A percentile compares a stretch with the other conserved stretches of the same genome.
Evolutionary conservation across 331 rosid species (phyloP).

Genomic region (Quercus phellos): DNA sequence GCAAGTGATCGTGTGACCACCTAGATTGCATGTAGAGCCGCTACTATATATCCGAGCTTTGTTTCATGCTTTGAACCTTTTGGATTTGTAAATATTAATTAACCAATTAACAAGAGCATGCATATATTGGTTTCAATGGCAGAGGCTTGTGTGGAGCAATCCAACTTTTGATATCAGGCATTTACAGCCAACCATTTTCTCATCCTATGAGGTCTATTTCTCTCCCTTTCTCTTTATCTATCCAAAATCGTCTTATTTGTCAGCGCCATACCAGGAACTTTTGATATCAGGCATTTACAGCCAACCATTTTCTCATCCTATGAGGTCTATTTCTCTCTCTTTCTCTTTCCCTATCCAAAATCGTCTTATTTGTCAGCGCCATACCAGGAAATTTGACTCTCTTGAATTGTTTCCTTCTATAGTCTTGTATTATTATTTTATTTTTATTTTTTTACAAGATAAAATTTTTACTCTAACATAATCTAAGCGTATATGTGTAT

Average conservation of each 20-base stretch:
- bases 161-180: slow-evolving; percentile 40
- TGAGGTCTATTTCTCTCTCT: slow-evolving; percentile 1
- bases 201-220: slow-evolving; percentile 25
- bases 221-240: neutral
- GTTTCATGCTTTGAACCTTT: neutral
- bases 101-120: neutral
- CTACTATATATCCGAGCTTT: no score
- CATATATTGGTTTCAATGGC: neutral
- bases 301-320: slow-evolving; percentile 43
- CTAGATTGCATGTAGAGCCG: no score
- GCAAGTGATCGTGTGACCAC: rapidly evolving
- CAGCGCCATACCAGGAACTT: neutral
- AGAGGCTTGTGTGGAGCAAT: slow-evolving; percentile 10
- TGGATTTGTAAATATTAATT: neutral
- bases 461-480: no score
- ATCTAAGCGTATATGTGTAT: no score
- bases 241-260: no score
- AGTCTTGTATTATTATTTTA: no score
- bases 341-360: neutral
- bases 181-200: slow-evolving; percentile 43
- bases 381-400: no score
- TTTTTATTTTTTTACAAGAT: no score
- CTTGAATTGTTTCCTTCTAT: no score
- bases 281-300: slow-evolving; percentile 43
- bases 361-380: no score